These are phyloP conservation scores for Hirsutella thompsonii DNA, from an alignment of 2,329 filamentous ascomycete species.

Conservation along the genomic window DNA sequence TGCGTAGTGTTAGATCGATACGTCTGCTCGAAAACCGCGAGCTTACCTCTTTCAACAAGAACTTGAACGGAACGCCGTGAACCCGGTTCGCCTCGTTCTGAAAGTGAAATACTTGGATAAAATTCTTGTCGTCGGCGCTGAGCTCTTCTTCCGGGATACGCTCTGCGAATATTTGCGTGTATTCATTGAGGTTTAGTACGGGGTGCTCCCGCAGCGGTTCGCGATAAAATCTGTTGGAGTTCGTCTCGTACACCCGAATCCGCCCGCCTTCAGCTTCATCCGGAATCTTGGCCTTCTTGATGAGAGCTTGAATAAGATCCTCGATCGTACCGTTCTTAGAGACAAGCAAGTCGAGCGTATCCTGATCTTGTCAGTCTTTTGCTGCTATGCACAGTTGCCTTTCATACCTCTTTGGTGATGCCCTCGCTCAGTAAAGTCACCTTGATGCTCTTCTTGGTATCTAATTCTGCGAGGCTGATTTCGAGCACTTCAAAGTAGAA, in stretches of 20 bases:
- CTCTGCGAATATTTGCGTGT: constrained; percentile 69
- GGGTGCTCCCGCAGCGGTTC: constrained; percentile 57
- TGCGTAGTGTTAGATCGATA: constrained; percentile 20
- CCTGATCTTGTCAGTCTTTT: constrained; percentile 29
- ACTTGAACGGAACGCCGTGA: constrained; percentile 85
- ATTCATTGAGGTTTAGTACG: constrained; percentile 79
- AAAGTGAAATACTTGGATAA: constrained; percentile 80
- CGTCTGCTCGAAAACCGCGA: neutral
- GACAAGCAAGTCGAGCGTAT: constrained; percentile 70
- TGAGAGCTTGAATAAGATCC: constrained; percentile 63
- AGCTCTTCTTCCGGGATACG: constrained; percentile 62
- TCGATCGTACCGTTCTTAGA: constrained; percentile 72
- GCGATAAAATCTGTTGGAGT: constrained; percentile 73
- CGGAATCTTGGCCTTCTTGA: constrained; percentile 69
- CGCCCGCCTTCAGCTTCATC: constrained; percentile 57
- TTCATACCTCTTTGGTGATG: constrained; percentile 70
- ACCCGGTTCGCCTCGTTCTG: constrained; percentile 75
- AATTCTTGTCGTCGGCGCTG: constrained; percentile 40
- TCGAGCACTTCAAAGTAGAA: constrained; percentile 90
- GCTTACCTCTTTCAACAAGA: constrained; percentile 66
- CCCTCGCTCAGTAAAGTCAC: constrained; percentile 80
- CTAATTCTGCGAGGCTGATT: constrained; percentile 83
- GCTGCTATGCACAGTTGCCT: neutral
- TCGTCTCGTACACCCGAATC: constrained; percentile 72
- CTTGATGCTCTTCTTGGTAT: constrained; percentile 81